Evolutionary conservation across 2,329 filamentous ascomycete species (phyloP).

Genomic region (Colletotrichum sp.): DNA sequence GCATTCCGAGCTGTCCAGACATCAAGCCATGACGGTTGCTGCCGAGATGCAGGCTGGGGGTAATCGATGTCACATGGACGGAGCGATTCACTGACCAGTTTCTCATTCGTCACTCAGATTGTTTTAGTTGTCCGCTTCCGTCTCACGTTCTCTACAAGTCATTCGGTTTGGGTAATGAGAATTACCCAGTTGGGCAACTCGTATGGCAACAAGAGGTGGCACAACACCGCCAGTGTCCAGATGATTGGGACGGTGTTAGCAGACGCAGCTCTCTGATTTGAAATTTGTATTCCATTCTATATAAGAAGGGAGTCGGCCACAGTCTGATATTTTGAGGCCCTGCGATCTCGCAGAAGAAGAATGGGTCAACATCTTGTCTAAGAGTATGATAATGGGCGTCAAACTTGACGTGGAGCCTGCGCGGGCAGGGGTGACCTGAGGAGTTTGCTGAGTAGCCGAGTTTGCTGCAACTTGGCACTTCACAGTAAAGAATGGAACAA

Average conservation of each 20-base stretch:
- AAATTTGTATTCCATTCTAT: background rate
- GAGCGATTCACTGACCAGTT: accelerated
- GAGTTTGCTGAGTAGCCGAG: accelerated
- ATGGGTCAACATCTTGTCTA: accelerated
- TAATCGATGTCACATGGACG: background rate
- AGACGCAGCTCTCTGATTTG: accelerated
- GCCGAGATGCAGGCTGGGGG: background rate
- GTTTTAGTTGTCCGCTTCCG: accelerated
- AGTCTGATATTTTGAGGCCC: background rate
- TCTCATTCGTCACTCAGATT: background rate
- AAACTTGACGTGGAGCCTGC: background rate
- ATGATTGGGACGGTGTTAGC: background rate
- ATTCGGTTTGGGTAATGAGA: background rate
- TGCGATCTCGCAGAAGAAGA: accelerated
- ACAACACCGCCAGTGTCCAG: background rate
- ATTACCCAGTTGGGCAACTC: background rate
- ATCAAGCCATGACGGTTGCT: accelerated
- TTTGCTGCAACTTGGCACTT: background rate
- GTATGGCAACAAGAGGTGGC: background rate
- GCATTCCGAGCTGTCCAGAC: background rate
- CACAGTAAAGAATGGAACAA: background rate
- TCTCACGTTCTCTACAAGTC: background rate
- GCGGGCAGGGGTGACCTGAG: background rate
- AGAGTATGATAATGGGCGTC: accelerated
- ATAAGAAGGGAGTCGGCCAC: background rate